Evolutionary conservation across 192 early-diverging fungal species (phyloP).

Genomic region (Backusella tarrabulga): DNA sequence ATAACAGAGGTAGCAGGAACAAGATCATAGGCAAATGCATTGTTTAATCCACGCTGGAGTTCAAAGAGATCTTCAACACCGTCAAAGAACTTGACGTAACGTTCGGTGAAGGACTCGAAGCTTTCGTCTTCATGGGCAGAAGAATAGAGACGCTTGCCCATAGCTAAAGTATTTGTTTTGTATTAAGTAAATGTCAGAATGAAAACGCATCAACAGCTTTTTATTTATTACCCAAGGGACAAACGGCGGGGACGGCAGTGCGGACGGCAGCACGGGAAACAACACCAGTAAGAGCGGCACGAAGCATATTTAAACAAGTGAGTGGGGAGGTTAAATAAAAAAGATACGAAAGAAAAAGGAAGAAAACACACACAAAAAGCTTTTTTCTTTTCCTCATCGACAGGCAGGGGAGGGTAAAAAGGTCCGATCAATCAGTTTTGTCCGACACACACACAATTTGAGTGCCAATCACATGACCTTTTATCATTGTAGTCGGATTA

Average conservation of each 20-base stretch:
- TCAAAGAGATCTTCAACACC: constrained; percentile 93
- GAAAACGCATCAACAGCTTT: neutral
- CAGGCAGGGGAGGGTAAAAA: constrained; percentile 1
- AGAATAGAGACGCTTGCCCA: constrained; percentile 65
- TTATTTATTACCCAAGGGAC: constrained; percentile 16
- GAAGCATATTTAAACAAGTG: constrained; percentile 32
- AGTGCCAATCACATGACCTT: neutral
- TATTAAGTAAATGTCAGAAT: neutral
- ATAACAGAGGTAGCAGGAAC: constrained; percentile 89
- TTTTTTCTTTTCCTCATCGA: neutral
- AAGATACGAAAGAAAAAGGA: constrained; percentile 4
- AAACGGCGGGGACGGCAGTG: constrained; percentile 19
- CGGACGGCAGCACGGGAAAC: constrained; percentile 33
- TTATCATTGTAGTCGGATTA: no score
- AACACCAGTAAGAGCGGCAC: constrained; percentile 34
- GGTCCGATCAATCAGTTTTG: neutral
- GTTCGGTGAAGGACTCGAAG: constrained; percentile 76
- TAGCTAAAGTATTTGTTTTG: neutral
- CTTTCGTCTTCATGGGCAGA: constrained; percentile 66
- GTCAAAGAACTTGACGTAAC: constrained; percentile 82
- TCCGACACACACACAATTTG: neutral
- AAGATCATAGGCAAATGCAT: constrained; percentile 95
- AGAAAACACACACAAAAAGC: constrained; percentile 1
- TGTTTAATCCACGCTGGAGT: constrained; percentile 96
- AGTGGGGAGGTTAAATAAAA: constrained; percentile 21